phyloP scores from a whole-genome alignment of 2,329 filamentous ascomycete genomes.

The Aspergillus hortae region DNA sequence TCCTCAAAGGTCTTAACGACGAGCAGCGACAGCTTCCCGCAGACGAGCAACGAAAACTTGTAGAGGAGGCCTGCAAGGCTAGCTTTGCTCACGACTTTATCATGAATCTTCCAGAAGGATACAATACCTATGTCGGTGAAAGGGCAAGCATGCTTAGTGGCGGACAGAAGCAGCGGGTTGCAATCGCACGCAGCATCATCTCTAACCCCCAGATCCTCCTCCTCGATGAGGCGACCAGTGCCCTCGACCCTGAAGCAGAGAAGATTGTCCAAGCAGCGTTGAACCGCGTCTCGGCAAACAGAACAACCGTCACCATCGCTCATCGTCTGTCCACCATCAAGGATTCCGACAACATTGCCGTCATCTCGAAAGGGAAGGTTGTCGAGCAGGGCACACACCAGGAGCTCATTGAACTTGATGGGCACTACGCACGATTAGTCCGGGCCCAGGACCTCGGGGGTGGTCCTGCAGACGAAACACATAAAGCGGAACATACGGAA shows the following conservation, averaged over 20 bases:
- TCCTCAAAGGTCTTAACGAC: conserved; percentile 51
- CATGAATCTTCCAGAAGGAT: conserved; percentile 67
- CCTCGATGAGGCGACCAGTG: conserved; percentile 85
- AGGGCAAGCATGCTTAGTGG: conserved; percentile 77
- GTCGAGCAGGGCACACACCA: conserved; percentile 44
- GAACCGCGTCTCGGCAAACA: conserved; percentile 62
- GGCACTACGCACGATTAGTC: conserved; percentile 41
- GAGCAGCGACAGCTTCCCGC: conserved; percentile 32
- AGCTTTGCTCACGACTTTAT: conserved; percentile 76
- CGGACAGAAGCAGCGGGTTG: conserved; percentile 86
- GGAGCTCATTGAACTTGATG: conserved; percentile 32
- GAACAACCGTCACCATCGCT: conserved; percentile 37
- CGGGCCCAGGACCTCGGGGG: conserved; percentile 43
- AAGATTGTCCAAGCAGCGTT: conserved; percentile 80
- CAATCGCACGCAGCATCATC: conserved; percentile 76
- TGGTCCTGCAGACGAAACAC: background rate
- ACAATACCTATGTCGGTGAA: conserved; percentile 80
- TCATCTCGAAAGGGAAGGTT: conserved; percentile 39
- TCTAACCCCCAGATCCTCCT: conserved; percentile 78
- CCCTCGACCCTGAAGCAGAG: conserved; percentile 82
- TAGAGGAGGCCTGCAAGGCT: conserved; percentile 16
- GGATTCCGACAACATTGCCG: conserved; percentile 43
- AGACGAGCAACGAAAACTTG: conserved; percentile 37
- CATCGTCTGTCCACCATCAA: conserved; percentile 43
- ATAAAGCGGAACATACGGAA: background rate